These are phyloP conservation scores for Candida freyschussii DNA, from an alignment of 1,139 yeast species.

Conservation along the genomic window DNA sequence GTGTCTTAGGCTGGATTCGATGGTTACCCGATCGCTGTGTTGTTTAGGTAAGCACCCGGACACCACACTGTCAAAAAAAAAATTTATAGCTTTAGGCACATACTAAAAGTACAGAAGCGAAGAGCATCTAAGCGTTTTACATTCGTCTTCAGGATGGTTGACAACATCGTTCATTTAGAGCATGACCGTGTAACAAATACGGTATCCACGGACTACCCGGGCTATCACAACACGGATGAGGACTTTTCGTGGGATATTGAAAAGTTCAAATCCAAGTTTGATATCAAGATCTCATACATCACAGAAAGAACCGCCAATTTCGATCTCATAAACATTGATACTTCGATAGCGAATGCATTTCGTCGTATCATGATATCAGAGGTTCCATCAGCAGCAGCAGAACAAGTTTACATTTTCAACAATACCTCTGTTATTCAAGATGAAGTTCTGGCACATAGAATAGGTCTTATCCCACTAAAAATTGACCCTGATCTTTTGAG, in stretches of 20 bases:
- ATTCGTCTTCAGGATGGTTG: constrained; percentile 15
- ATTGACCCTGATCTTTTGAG: constrained; percentile 84
- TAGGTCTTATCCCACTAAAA: constrained; percentile 85
- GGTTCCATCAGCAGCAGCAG: constrained; percentile 94
- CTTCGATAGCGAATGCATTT: constrained; percentile 93
- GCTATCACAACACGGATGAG: constrained; percentile 62
- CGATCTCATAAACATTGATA: constrained; percentile 81
- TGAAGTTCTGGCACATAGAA: constrained; percentile 92
- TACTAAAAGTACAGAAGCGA: no score
- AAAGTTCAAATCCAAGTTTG: constrained; percentile 65
- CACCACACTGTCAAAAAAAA: constrained; percentile 3
- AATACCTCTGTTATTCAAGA: constrained; percentile 96
- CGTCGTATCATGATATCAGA: constrained; percentile 96
- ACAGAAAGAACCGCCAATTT: constrained; percentile 76
- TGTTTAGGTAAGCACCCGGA: constrained; percentile 3
- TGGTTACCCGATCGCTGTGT: no score
- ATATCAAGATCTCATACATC: constrained; percentile 61
- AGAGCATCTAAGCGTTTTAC: no score
- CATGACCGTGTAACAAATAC: constrained; percentile 88
- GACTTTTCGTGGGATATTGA: constrained; percentile 76
- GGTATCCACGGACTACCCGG: constrained; percentile 86
- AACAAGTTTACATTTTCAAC: constrained; percentile 82
- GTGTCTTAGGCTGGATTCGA: background rate
- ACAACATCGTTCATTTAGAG: constrained; percentile 79
- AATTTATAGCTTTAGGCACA: no score